Conservation (phyloP, 306 rosid species). For the Trichosanthes cucumerina region DNA sequence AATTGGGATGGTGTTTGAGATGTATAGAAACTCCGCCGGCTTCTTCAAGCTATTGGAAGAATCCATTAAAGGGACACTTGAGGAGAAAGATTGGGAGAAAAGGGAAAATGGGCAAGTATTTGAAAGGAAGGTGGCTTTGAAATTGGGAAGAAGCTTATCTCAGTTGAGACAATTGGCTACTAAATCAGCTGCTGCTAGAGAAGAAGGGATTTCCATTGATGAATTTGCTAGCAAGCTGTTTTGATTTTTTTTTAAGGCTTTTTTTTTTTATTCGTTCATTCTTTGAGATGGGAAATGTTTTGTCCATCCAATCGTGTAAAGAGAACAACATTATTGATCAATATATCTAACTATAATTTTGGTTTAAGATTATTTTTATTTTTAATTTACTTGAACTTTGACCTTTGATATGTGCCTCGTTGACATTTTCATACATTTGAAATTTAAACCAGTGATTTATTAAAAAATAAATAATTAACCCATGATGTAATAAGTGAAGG, state of each 20-base stretch:
- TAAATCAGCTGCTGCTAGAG: slow-evolving; percentile 32
- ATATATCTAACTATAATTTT: background rate
- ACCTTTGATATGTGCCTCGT: too few relatives aligned
- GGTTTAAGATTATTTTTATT: background rate
- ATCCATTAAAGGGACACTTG: slow-evolving; percentile 31
- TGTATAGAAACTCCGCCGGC: slow-evolving; percentile 49
- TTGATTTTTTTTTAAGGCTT: background rate
- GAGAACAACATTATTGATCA: background rate
- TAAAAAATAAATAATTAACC: too few relatives aligned
- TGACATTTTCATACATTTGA: too few relatives aligned
- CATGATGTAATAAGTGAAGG: too few relatives aligned
- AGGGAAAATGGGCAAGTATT: slow-evolving; percentile 56
- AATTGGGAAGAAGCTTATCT: slow-evolving; percentile 56
- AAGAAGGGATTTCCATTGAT: slow-evolving; percentile 28
- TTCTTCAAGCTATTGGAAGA: slow-evolving; percentile 37
- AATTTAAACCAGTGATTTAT: too few relatives aligned
- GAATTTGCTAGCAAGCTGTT: slow-evolving; percentile 69
- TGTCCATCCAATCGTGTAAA: background rate
- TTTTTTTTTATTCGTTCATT: background rate
- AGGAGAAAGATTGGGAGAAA: slow-evolving; percentile 36
- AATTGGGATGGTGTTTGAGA: slow-evolving; percentile 66
- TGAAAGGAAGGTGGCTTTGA: slow-evolving; percentile 51
- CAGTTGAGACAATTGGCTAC: slow-evolving; percentile 37
- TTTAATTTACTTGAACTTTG: background rate
- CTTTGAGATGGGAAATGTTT: background rate